Evolutionary conservation across 1,284 basidiomycete genomes (phyloP).

Genomic region (Bjerkandera adusta): DNA sequence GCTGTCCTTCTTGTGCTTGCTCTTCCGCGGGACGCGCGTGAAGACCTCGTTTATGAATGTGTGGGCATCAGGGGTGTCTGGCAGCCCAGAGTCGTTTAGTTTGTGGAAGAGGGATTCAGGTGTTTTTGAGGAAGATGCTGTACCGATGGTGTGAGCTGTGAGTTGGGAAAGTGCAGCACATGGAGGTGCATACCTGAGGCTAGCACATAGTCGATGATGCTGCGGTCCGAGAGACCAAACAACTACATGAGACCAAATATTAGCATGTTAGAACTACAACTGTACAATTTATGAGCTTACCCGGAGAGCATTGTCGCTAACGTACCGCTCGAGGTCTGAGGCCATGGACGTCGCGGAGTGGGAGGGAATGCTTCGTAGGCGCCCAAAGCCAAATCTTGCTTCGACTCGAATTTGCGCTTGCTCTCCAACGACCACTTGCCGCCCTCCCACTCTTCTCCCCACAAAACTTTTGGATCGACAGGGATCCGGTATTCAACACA

Average conservation of each 20-base stretch:
- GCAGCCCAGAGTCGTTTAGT: conserved; percentile 78
- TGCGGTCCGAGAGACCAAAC: conserved; percentile 80
- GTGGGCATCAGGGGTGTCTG: conserved; percentile 77
- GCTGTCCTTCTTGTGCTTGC: conserved; percentile 64
- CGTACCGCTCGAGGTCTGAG: conserved; percentile 71
- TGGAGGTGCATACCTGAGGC: conserved; percentile 61
- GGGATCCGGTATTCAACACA: too few species aligned
- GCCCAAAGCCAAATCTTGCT: conserved; percentile 4
- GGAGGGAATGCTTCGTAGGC: not conserved
- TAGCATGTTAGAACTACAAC: not conserved
- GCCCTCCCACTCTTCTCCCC: conserved; percentile 1
- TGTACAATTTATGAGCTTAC: conserved; percentile 41
- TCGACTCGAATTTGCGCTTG: conserved; percentile 4
- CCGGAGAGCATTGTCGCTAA: conserved; percentile 83
- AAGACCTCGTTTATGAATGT: conserved; percentile 80
- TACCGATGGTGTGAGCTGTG: conserved; percentile 3
- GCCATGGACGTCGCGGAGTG: conserved; percentile 37
- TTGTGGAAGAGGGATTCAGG: conserved; percentile 75
- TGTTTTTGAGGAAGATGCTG: conserved; percentile 82
- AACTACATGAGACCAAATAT: conserved; percentile 43
- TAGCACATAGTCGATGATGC: conserved; percentile 83
- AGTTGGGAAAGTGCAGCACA: conserved; percentile 15
- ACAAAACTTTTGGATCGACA: not conserved
- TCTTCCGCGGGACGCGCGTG: conserved; percentile 69
- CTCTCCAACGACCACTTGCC: not conserved